Evolutionary conservation across 768 basidiomycete genomes (phyloP).

Genomic region (Termitomyces sp.): DNA sequence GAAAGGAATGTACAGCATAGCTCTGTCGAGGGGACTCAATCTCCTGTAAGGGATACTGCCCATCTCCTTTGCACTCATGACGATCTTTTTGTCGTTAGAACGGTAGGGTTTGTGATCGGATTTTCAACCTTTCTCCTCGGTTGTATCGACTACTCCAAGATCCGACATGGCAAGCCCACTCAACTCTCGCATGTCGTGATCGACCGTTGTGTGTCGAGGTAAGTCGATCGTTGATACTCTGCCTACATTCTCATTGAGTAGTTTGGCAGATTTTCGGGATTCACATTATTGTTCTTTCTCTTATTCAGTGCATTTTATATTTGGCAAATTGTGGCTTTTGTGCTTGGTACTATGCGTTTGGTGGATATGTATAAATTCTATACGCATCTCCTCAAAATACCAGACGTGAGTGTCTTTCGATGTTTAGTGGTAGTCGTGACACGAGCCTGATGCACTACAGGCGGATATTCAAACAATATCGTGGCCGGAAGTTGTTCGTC

Average conservation of each 20-base stretch:
- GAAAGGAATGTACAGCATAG: constrained; percentile 95
- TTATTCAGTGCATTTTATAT: constrained; percentile 83
- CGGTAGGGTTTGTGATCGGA: constrained; percentile 95
- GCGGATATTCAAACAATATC: constrained; percentile 96
- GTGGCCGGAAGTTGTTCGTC: constrained; percentile 91
- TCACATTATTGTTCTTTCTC: constrained; percentile 78
- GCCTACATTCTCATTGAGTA: neutral
- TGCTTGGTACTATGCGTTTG: constrained; percentile 67
- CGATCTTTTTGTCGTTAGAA: constrained; percentile 46
- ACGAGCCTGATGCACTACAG: constrained; percentile 33
- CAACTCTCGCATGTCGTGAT: constrained; percentile 80
- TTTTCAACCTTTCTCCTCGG: constrained; percentile 96
- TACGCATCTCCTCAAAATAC: constrained; percentile 87
- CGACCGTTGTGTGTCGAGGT: constrained; percentile 80
- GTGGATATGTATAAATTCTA: constrained; percentile 96
- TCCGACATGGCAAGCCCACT: constrained; percentile 61
- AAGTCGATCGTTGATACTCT: constrained; percentile 17
- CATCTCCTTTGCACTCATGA: constrained; percentile 8
- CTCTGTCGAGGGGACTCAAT: constrained; percentile 85
- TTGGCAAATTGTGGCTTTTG: constrained; percentile 83
- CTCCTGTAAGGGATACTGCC: constrained; percentile 65
- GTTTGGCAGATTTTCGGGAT: constrained; percentile 66
- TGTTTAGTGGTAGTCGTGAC: neutral
- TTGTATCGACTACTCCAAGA: constrained; percentile 87
- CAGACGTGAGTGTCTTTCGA: constrained; percentile 60